These are phyloP conservation scores for Aspergillus hortae DNA, from an alignment of 2,329 filamentous ascomycete genomes.

Conservation along the genomic window DNA sequence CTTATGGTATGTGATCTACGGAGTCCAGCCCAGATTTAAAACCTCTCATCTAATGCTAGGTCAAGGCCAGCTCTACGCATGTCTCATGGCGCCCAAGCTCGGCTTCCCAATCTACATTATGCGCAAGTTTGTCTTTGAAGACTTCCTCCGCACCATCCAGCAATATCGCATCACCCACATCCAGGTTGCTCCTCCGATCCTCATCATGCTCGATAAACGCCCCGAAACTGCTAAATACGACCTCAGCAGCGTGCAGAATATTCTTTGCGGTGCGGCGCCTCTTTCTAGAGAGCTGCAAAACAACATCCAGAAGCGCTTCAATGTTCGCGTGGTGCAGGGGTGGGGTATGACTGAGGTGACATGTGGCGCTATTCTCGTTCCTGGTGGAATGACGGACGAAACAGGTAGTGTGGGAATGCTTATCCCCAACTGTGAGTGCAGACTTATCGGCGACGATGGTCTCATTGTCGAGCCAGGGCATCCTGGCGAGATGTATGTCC, in stretches of 20 bases:
- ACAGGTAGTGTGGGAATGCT: slow-evolving; percentile 53
- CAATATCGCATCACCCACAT: slow-evolving; percentile 53
- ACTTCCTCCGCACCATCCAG: slow-evolving; percentile 51
- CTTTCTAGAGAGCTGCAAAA: slow-evolving; percentile 41
- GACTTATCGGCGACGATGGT: slow-evolving; percentile 53
- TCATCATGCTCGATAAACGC: slow-evolving; percentile 58
- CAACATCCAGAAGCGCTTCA: slow-evolving; percentile 45
- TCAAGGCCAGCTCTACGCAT: slow-evolving; percentile 36
- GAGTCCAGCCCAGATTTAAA: no score
- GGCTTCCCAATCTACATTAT: slow-evolving; percentile 54
- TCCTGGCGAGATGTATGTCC: slow-evolving; percentile 37
- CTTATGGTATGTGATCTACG: slow-evolving; percentile 4
- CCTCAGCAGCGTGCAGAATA: slow-evolving; percentile 47
- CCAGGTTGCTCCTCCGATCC: slow-evolving; percentile 55
- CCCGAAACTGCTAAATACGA: slow-evolving; percentile 54
- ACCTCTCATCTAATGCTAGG: not conserved
- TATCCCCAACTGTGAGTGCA: slow-evolving; percentile 52
- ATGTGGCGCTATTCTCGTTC: slow-evolving; percentile 43
- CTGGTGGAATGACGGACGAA: slow-evolving; percentile 36
- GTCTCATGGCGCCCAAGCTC: slow-evolving; percentile 45
- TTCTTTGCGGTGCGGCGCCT: slow-evolving; percentile 55
- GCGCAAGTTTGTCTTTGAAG: slow-evolving; percentile 53
- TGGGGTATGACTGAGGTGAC: slow-evolving; percentile 62
- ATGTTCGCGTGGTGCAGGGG: slow-evolving; percentile 47
- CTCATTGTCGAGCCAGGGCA: slow-evolving; percentile 47